phyloP scores from a whole-genome alignment of 345 rosid genomes.

The Eucalyptus brandiana region DNA sequence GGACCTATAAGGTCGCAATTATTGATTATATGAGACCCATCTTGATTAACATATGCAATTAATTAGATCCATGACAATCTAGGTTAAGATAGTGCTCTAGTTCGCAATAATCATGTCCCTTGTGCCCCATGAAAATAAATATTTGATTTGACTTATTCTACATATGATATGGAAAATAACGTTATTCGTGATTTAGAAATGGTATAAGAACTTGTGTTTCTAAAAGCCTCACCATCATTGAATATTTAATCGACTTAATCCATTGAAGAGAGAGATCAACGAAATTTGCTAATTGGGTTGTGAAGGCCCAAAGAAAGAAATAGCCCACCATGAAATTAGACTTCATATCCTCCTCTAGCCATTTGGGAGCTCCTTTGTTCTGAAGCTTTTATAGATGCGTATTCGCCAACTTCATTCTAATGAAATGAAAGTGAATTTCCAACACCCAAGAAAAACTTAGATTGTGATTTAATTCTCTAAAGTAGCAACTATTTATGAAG shows the following conservation, averaged over 20 bases:
- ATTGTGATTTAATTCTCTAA: no score
- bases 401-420: background rate
- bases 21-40: background rate
- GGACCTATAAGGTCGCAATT: background rate
- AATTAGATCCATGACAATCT: background rate
- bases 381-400: rapidly evolving
- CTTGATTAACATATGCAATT: background rate
- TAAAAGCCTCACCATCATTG: background rate
- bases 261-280: background rate
- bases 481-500: no score
- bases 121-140: background rate
- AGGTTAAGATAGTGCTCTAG: background rate
- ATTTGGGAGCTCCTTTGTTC: background rate
- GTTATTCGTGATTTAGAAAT: rapidly evolving
- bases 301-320: background rate
- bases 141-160: background rate
- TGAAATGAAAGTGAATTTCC: background rate
- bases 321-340: background rate
- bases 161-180: background rate
- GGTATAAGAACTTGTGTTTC: background rate
- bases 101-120: background rate
- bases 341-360: background rate
- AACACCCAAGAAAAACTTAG: background rate
- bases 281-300: background rate
- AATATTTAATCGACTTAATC: background rate